Evolutionary conservation across 208 protist species (phyloP).

Genomic region (Trypanosoma caninum): DNA sequence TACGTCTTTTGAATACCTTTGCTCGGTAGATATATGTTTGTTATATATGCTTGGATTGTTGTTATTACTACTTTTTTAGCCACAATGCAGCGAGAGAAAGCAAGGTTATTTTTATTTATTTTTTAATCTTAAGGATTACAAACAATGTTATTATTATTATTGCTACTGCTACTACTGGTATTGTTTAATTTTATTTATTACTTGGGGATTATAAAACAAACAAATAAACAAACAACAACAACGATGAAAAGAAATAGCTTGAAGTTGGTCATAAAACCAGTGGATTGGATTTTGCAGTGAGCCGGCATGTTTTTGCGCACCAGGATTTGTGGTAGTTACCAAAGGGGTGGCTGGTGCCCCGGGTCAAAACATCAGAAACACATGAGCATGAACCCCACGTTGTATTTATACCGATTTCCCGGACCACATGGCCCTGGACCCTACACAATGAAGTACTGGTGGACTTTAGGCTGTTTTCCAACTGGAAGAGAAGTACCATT

Average conservation of each 20-base stretch:
- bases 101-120: too few relatives aligned
- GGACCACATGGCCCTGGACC: constrained; percentile 74
- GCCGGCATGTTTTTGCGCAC: constrained; percentile 14
- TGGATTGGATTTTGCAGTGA: constrained; percentile 12
- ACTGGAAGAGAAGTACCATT: constrained; percentile 79
- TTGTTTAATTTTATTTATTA: too few relatives aligned
- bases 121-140: too few relatives aligned
- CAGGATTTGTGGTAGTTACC: constrained; percentile 44
- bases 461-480: constrained; percentile 86
- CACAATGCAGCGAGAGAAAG: too few relatives aligned
- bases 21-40: constrained; percentile 36
- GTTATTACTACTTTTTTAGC: constrained; percentile 1
- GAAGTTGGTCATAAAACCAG: too few relatives aligned
- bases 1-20: constrained; percentile 62
- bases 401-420: constrained; percentile 83
- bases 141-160: too few relatives aligned
- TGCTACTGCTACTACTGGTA: too few relatives aligned
- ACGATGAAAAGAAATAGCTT: too few relatives aligned
- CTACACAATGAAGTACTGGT: constrained; percentile 92
- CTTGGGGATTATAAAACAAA: too few relatives aligned
- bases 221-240: too few relatives aligned
- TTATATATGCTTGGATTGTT: constrained; percentile 23
- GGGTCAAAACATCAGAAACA: constrained; percentile 90
- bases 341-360: constrained; percentile 77
- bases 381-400: constrained; percentile 79